Percentiles rank a stretch among this genome's conserved stretches.
phyloP scores from a whole-genome alignment of 2,329 filamentous ascomycete species.

The Periconia macrospinosa region DNA sequence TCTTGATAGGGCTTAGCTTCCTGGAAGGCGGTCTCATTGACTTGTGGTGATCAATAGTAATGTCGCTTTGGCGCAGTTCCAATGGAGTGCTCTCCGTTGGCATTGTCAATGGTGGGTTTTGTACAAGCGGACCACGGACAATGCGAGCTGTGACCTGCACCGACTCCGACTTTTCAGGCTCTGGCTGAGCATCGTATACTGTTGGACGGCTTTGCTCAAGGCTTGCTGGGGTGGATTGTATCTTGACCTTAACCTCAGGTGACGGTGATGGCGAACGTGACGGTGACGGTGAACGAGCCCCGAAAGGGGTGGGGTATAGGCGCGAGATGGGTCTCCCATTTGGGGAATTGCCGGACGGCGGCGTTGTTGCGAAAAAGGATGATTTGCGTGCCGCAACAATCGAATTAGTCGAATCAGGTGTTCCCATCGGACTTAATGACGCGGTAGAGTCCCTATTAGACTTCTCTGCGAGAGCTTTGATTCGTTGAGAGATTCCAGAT shows the following conservation, averaged over 20 bases:
- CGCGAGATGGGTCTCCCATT: conserved; percentile 28
- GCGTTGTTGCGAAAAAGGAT: conserved; percentile 40
- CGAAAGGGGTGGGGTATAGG: conserved; percentile 32
- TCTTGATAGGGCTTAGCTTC: conserved; percentile 24
- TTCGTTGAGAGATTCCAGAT: conserved; percentile 89
- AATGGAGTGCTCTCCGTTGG: conserved; percentile 56
- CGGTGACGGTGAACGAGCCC: conserved; percentile 27
- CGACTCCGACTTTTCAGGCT: conserved; percentile 62
- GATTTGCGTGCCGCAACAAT: conserved; percentile 42
- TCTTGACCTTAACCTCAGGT: conserved; percentile 25
- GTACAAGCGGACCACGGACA: conserved; percentile 61
- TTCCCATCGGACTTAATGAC: conserved; percentile 24
- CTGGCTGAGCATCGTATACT: conserved; percentile 46
- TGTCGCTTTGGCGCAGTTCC: conserved; percentile 57
- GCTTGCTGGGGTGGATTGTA: conserved; percentile 20
- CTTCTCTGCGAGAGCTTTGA: conserved; percentile 87
- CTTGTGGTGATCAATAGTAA: conserved; percentile 67
- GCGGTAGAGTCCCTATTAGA: conserved; percentile 52
- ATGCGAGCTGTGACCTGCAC: conserved; percentile 89
- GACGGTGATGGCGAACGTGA: conserved; percentile 30
- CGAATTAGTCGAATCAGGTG: conserved; percentile 30
- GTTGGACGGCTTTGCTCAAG: conserved; percentile 18
- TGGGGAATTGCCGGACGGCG: conserved; percentile 30
- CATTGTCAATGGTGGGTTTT: conserved; percentile 36
- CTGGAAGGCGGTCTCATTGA: conserved; percentile 25